Base-by-base conservation (phyloP, 2,329 filamentous ascomycete species). In the Calonectria montana region DNA sequence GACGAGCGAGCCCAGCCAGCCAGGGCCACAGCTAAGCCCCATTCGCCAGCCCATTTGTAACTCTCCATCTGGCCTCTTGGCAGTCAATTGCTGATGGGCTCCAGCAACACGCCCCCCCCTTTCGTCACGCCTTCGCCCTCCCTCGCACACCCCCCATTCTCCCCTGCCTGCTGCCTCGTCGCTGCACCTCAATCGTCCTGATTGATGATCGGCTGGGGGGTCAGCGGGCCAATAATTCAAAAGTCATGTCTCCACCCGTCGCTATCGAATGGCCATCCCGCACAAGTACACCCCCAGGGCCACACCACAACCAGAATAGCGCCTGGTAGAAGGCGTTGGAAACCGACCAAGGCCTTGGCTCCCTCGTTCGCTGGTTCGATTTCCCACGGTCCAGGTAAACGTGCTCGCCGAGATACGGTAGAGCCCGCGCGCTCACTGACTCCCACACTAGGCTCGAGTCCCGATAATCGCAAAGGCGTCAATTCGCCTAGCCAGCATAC, bases 391-490 rank as follows among this genome's bases (percentile, higher is more conserved):
- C 41, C 59, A 47, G 45, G 63, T 37, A 64, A 70, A 66, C 68
- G 47, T 62, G 63, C 63, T 43, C 57, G 68, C 62, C 50, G 62
- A 70, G 65, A 72, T 59, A 70, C 66, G 67, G 70, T 72, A 61
- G 43, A 67, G 64, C 65, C 57, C 69, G 65, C 53, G 13, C 53
- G 5, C 43, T 31, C 27, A 25, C 27, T 48, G 62, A 50, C 45
- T 53, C 47, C 45, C 43, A 50, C 31, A 53, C 61, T 69, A 31
- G 45, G 27, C 68, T 71, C 68, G 53, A 65, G 39, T 75, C 76
- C 77, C 76, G 79, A 75, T 81, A 82, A 80, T 82, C 79, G 80
- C 81, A 82, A 77, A 76, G 76, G 77, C 76, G 76, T 78, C 76
- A 72, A 80, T 80, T 80, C 75, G 78, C 72, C 41, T 78, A 77